phyloP scores from a whole-genome alignment of 768 basidiomycete genomes.

The Coprinopsis strossmayeri region DNA sequence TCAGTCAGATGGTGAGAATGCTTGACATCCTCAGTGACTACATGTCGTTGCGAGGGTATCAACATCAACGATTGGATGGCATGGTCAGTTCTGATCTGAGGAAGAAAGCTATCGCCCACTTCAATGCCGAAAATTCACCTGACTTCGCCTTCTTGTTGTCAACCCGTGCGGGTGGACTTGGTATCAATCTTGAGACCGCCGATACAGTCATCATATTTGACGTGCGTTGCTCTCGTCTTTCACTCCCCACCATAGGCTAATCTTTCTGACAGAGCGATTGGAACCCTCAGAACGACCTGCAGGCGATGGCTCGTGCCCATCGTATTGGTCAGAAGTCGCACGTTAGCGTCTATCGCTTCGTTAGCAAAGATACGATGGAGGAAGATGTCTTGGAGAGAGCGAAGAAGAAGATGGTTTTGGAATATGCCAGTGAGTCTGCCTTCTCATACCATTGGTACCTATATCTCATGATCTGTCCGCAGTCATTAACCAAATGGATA shows the following conservation, averaged over 20 bases:
- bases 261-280: slow-evolving; percentile 71
- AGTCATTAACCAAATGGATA: slow-evolving; percentile 99
- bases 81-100: slow-evolving; percentile 89
- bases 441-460: slow-evolving; percentile 6
- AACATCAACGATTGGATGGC: slow-evolving; percentile 92
- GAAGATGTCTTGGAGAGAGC: slow-evolving; percentile 97
- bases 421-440: slow-evolving; percentile 87
- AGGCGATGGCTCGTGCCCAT: slow-evolving; percentile 99
- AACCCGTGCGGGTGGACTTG: slow-evolving; percentile 94
- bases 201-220: slow-evolving; percentile 99
- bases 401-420: slow-evolving; percentile 99
- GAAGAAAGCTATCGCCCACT: slow-evolving; percentile 95
- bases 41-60: slow-evolving; percentile 83
- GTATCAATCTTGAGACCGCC: slow-evolving; percentile 98
- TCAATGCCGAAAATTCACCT: slow-evolving; percentile 86
- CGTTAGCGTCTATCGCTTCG: slow-evolving; percentile 97
- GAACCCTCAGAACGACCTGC: slow-evolving; percentile 98
- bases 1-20: slow-evolving; percentile 99
- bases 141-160: slow-evolving; percentile 97
- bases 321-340: slow-evolving; percentile 98
- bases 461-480: too few species aligned
- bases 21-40: slow-evolving; percentile 98
- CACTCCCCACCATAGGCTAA: slow-evolving; percentile 1
- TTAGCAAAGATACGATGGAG: slow-evolving; percentile 99
- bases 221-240: slow-evolving; percentile 41